Percentiles rank a stretch among this genome's conserved stretches.
phyloP scores from a whole-genome alignment of 164 flowering plant species.

The Cinnamomum micranthum region DNA sequence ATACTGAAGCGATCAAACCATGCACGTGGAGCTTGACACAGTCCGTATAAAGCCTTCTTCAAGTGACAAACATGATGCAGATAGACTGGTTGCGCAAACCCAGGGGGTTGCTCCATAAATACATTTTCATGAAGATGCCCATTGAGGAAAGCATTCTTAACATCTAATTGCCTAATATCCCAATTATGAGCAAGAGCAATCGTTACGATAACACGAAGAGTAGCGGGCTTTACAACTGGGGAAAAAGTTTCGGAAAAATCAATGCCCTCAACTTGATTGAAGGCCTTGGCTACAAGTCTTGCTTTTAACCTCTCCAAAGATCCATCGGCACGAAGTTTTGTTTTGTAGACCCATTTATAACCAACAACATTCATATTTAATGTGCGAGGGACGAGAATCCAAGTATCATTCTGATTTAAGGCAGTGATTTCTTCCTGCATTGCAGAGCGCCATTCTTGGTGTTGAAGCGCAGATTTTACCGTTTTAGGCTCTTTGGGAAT shows the following conservation, averaged over 20 bases:
- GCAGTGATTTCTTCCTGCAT: conserved; percentile 6
- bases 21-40: not conserved
- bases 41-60: not conserved
- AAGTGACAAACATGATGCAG: not conserved
- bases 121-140: not conserved
- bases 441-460: not conserved
- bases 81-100: not conserved
- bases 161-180: not conserved
- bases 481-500: not conserved
- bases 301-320: not conserved
- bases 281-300: conserved; percentile 1
- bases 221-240: conserved; percentile 9
- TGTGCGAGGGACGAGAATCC: not conserved
- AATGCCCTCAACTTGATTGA: not conserved
- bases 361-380: not conserved
- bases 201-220: not conserved
- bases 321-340: not conserved
- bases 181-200: not conserved
- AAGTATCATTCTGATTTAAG: conserved; percentile 2
- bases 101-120: conserved; percentile 7
- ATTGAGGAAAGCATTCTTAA: no score
- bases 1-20: not conserved
- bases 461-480: not conserved
- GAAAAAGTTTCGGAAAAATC: conserved; percentile 1
- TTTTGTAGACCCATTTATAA: conserved; percentile 10